Evolutionary conservation across 2,329 filamentous ascomycete species (phyloP), one percentile per base, ranked within the genome.

Genomic region (Alternaria rosae): DNA sequence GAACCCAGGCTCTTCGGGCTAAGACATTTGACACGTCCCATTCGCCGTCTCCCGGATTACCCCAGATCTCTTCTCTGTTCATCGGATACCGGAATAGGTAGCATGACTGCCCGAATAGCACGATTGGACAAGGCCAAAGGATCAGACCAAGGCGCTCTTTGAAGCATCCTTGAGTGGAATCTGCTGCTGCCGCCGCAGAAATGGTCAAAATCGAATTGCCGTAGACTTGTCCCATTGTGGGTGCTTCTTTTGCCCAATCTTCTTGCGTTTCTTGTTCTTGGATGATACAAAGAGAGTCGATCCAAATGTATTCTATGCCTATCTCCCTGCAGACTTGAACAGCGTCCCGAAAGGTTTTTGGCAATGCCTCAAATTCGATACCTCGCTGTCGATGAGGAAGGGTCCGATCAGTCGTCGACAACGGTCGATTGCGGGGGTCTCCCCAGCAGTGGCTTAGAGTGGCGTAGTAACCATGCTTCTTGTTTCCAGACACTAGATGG

Each of bases 291-390:
- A 38, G 35, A 11, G 35, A 38, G 4, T 38, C 35, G 4, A 38
- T 38, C 35, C 35, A 38, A 11, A 38, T 17, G 1, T 38, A 38
- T 3, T 17, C 35, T 38, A 38, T 38, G 2, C n/a, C 35, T 2
- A 38, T 3, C 8, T 17, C 35, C n/a, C 35, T 38, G 9, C 35
- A 38, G 1, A 38, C 9, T 0, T 38, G 8, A 17, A 38, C 8
- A 0, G 35, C 35, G 9, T 38, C 2, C 0, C 15, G 8, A 5
- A 38, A 38, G 0, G 35, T 38, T 11, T 38, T 38, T 3, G 35
- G 35, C 15, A 38, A 11, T 9, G 2, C 1, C 15, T 38, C 15
- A 9, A 17, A 15, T 17, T 38, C 8, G 5, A 38, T 38, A 3
- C 35, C 35, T 17, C 2, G 35, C 35, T 17, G 15, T 8, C 35